Conservation (phyloP, 768 basidiomycete genomes). For the Phaeolepiota aurea region DNA sequence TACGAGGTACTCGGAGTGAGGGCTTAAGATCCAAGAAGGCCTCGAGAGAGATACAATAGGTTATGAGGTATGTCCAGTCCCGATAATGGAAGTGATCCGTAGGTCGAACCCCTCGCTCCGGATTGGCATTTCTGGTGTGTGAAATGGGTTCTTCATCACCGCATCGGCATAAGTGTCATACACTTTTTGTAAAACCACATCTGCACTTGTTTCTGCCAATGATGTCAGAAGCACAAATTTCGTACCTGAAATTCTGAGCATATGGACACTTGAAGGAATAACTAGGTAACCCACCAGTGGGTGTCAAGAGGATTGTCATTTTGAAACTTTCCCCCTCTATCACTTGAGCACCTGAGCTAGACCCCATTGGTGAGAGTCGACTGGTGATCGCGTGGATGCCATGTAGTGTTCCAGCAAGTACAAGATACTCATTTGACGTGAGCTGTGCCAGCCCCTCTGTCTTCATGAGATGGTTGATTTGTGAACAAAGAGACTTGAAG, state of each 20-base stretch:
- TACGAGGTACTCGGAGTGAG: too few species aligned
- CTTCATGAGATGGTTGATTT: too few species aligned
- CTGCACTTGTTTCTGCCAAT: constrained; percentile 62
- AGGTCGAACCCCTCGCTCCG: constrained; percentile 83
- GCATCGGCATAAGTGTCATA: constrained; percentile 93
- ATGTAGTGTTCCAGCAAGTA: constrained; percentile 93
- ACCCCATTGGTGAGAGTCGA: constrained; percentile 74
- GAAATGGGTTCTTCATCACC: constrained; percentile 99
- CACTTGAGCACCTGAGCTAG: constrained; percentile 85
- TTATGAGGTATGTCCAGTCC: constrained; percentile 12
- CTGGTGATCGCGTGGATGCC: constrained; percentile 99
- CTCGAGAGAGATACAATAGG: not conserved
- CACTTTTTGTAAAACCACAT: constrained; percentile 66
- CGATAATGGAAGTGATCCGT: constrained; percentile 55
- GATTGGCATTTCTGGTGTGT: constrained; percentile 99
- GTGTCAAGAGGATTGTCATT: constrained; percentile 82
- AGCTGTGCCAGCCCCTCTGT: constrained; percentile 87
- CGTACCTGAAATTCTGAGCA: constrained; percentile 49
- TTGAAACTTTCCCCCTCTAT: constrained; percentile 96
- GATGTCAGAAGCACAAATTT: constrained; percentile 94
- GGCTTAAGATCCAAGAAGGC: too few species aligned
- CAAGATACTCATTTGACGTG: constrained; percentile 90
- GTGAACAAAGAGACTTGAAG: too few species aligned
- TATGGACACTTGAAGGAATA: not conserved
- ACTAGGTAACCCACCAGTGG: constrained; percentile 56